A percentile compares a stretch with the other conserved stretches of the same genome.
phyloP scores from a whole-genome alignment of 768 basidiomycete species.

The Dacryopinax primogenitus region DNA sequence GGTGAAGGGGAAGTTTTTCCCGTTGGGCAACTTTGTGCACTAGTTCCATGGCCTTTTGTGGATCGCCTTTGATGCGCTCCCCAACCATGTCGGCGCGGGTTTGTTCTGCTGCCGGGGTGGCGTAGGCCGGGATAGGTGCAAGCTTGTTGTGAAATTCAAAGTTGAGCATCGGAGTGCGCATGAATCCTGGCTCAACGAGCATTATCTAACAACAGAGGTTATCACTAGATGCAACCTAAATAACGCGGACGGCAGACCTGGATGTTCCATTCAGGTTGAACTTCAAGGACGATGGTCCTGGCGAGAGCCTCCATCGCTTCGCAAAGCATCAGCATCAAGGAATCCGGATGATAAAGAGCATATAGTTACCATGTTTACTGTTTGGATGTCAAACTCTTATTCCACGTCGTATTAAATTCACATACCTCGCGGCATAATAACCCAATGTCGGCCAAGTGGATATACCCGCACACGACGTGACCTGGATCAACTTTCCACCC shows the following conservation, averaged over 20 bases:
- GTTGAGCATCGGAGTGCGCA: not conserved
- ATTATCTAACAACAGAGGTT: not conserved
- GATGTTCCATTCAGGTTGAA: conserved; percentile 3
- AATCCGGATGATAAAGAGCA: not conserved
- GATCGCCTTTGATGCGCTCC: not conserved
- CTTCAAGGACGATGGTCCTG: not conserved
- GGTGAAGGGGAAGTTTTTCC: not conserved
- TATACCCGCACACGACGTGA: not conserved
- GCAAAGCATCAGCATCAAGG: not conserved
- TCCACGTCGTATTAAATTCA: not conserved
- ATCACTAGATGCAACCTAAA: not conserved
- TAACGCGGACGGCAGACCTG: not conserved
- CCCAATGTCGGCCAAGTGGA: not conserved
- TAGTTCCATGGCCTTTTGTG: not conserved
- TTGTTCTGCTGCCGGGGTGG: not conserved
- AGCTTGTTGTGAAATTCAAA: not conserved
- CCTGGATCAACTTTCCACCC: conserved; percentile 10
- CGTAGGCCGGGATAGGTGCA: not conserved
- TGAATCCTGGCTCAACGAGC: not conserved
- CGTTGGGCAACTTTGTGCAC: not conserved
- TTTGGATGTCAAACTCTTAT: not conserved
- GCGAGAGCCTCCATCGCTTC: not conserved
- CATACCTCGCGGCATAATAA: not conserved
- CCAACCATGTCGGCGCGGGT: not conserved
- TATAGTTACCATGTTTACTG: not conserved